A percentile compares a stretch with the other conserved stretches of the same genome.
phyloP scores from a whole-genome alignment of 1,139 yeast genomes.

The Sugiyamaella neomexicana region DNA sequence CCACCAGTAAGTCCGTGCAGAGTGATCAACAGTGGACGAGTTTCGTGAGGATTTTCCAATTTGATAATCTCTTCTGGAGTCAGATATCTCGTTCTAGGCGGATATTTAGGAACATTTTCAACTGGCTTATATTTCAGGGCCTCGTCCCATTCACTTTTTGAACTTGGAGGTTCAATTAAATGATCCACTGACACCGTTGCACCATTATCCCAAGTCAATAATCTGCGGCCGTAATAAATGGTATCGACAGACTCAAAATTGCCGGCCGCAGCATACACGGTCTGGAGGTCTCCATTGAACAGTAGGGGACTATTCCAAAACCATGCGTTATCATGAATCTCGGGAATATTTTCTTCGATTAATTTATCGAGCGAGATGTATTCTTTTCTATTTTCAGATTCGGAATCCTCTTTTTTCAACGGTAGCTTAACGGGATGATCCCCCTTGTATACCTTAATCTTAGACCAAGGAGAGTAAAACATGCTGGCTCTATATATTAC shows the following conservation, averaged over 20 bases:
- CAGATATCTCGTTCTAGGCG: slow-evolving; percentile 75
- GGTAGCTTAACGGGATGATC: slow-evolving; percentile 42
- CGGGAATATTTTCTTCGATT: slow-evolving; percentile 47
- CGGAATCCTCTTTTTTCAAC: slow-evolving; percentile 10
- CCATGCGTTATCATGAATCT: slow-evolving; percentile 47
- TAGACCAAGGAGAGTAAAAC: slow-evolving; percentile 17
- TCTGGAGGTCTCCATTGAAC: slow-evolving; percentile 76
- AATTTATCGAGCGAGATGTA: slow-evolving; percentile 44
- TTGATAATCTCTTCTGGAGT: slow-evolving; percentile 50
- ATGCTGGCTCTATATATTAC: background rate
- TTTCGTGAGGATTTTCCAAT: slow-evolving; percentile 38
- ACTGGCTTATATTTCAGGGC: slow-evolving; percentile 58
- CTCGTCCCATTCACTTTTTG: slow-evolving; percentile 49
- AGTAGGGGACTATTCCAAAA: slow-evolving; percentile 63
- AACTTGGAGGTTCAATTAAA: slow-evolving; percentile 54
- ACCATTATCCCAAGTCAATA: slow-evolving; percentile 58
- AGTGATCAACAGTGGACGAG: slow-evolving; percentile 65
- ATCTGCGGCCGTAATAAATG: slow-evolving; percentile 75
- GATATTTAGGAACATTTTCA: slow-evolving; percentile 70
- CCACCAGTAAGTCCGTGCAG: slow-evolving; percentile 92
- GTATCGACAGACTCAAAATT: slow-evolving; percentile 53
- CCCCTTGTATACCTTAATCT: slow-evolving; percentile 25
- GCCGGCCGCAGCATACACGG: slow-evolving; percentile 61
- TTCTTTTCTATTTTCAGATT: slow-evolving; percentile 25
- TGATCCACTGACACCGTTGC: slow-evolving; percentile 80